Evolutionary conservation across 345 rosid species (phyloP).

Genomic region (Populus ilicifolia): DNA sequence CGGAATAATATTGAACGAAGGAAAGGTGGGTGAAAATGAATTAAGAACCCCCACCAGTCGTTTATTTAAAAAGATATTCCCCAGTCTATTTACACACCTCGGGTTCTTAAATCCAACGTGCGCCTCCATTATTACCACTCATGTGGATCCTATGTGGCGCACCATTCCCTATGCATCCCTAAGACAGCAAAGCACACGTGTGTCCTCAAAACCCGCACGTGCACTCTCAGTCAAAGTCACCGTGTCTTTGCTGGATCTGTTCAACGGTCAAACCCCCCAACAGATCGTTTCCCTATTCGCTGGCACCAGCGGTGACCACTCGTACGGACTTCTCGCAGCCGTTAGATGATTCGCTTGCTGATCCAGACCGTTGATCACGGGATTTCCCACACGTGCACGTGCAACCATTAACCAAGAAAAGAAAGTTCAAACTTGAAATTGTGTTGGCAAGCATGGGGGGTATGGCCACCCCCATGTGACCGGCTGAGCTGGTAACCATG

Average conservation of each 20-base stretch:
- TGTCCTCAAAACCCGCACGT: slow-evolving; percentile 39
- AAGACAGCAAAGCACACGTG: slow-evolving; percentile 71
- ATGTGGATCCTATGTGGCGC: slow-evolving; percentile 58
- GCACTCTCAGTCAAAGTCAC: slow-evolving; percentile 41
- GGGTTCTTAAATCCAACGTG: slow-evolving; percentile 2
- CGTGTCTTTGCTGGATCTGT: slow-evolving; percentile 35
- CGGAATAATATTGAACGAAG: too few relatives aligned
- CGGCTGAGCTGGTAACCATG: slow-evolving; percentile 62
- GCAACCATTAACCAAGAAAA: slow-evolving; percentile 32
- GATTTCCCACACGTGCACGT: slow-evolving; percentile 41
- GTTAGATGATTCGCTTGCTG: slow-evolving; percentile 6
- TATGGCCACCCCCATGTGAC: slow-evolving; percentile 43
- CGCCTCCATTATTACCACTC: slow-evolving; percentile 24
- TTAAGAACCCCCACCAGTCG: too few relatives aligned
- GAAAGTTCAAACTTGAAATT: background rate
- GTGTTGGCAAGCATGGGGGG: slow-evolving; percentile 6
- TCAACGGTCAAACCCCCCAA: slow-evolving; percentile 35
- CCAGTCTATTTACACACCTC: background rate
- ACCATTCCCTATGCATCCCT: slow-evolving; percentile 25
- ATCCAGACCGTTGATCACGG: slow-evolving; percentile 15
- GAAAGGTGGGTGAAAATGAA: too few relatives aligned
- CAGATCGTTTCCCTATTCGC: slow-evolving; percentile 15
- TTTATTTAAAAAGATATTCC: too few relatives aligned
- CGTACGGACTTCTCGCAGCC: slow-evolving; percentile 15
- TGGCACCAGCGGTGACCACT: slow-evolving; percentile 18